Conservation (phyloP, 164 flowering plant species). For the Echeveria elegans region DNA sequence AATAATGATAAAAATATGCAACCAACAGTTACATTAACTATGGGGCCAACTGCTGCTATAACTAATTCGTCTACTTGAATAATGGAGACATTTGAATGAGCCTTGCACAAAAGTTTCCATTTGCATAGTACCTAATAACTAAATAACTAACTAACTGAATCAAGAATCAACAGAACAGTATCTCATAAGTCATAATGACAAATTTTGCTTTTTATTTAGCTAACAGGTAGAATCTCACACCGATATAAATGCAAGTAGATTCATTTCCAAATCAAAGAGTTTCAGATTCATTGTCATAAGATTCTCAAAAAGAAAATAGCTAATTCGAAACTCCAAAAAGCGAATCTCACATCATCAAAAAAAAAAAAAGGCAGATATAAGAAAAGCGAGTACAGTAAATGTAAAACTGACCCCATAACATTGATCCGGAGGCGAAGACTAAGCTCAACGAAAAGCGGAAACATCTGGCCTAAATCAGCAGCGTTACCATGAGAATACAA, state of each 20-base stretch:
- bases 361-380: no score
- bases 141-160: background rate
- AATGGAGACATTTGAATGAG: no score
- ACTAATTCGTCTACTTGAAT: no score
- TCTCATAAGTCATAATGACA: background rate
- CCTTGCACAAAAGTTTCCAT: no score
- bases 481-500: slow-evolving; percentile 15
- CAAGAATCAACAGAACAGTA: background rate
- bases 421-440: slow-evolving; percentile 15
- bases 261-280: background rate
- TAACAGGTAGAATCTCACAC: background rate
- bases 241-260: background rate
- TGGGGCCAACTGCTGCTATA: no score
- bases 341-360: no score
- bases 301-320: no score
- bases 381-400: no score
- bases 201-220: background rate
- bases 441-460: slow-evolving; percentile 14
- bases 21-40: no score
- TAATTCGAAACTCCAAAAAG: no score
- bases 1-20: no score
- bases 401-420: slow-evolving; percentile 10
- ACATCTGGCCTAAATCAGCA: slow-evolving; percentile 16
- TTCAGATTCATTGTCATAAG: background rate
- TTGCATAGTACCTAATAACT: background rate